Percentiles rank a stretch among this genome's conserved stretches.
These are phyloP conservation scores for Athelia psychrophila DNA, from an alignment of 1,284 basidiomycete genomes.

Conservation along the genomic window DNA sequence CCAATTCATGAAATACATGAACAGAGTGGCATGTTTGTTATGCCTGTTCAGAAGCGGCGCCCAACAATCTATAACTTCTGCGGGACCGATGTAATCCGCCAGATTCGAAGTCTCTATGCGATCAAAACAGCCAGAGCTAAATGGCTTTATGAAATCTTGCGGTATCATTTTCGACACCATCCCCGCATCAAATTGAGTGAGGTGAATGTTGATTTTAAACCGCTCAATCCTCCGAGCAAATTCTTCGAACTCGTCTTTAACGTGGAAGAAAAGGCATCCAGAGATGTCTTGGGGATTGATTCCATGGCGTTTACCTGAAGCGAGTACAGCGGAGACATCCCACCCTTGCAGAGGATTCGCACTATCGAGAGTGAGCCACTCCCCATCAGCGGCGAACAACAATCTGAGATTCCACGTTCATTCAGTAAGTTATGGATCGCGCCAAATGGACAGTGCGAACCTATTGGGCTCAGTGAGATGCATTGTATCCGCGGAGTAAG, in stretches of 20 bases:
- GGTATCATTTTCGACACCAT: background rate
- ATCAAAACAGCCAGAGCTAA: background rate
- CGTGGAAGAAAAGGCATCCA: conserved; percentile 43
- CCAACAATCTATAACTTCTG: background rate
- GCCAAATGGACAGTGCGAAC: too few species aligned
- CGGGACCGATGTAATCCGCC: background rate
- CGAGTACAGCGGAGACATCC: conserved; percentile 28
- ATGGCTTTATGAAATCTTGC: background rate
- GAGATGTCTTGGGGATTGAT: conserved; percentile 35
- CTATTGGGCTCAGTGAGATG: background rate
- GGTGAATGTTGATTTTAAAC: conserved; percentile 32
- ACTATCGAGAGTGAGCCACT: conserved; percentile 31
- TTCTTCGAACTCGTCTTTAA: conserved; percentile 36
- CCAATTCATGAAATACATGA: too few species aligned
- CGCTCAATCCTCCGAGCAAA: conserved; percentile 35
- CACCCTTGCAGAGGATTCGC: conserved; percentile 36
- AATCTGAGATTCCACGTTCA: too few species aligned
- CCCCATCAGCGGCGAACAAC: conserved; percentile 35
- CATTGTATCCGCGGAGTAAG: background rate
- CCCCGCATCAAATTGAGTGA: conserved; percentile 34
- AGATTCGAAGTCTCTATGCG: background rate
- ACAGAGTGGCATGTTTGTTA: background rate
- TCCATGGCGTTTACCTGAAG: conserved; percentile 29
- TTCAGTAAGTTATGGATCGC: too few species aligned
- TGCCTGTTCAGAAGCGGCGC: background rate